phyloP scores from a whole-genome alignment of 2,329 filamentous ascomycete species.

The Neonectria coccinea region DNA sequence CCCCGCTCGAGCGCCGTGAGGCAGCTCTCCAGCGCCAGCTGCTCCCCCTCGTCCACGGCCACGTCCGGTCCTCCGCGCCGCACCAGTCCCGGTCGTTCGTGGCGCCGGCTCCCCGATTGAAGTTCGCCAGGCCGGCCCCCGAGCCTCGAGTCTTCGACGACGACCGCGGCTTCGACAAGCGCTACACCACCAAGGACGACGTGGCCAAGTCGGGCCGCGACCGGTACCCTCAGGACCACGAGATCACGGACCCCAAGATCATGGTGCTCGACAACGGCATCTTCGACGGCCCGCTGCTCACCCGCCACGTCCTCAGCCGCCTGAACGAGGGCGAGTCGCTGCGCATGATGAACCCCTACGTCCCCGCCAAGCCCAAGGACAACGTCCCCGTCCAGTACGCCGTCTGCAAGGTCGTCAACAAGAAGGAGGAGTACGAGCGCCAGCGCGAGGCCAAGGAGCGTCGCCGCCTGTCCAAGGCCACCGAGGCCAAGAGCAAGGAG shows the following conservation, averaged over 20 bases:
- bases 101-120: constrained; percentile 22
- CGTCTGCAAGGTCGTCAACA: constrained; percentile 78
- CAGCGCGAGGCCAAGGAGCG: constrained; percentile 58
- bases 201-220: constrained; percentile 51
- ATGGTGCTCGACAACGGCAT: constrained; percentile 56
- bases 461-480: constrained; percentile 56
- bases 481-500: constrained; percentile 70
- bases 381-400: constrained; percentile 55
- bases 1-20: constrained; percentile 48
- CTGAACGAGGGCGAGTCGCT: constrained; percentile 54
- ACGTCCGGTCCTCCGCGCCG: constrained; percentile 13
- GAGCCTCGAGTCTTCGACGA: constrained; percentile 27
- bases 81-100: constrained; percentile 37
- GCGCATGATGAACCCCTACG: constrained; percentile 56
- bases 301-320: constrained; percentile 55
- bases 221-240: constrained; percentile 57
- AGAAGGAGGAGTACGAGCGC: constrained; percentile 60
- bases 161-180: constrained; percentile 46
- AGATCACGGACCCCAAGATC: constrained; percentile 57
- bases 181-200: constrained; percentile 51
- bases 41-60: constrained; percentile 32
- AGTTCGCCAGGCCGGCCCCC: constrained; percentile 8
- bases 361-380: constrained; percentile 46
- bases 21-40: constrained; percentile 40
- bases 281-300: constrained; percentile 54